phyloP scores from a whole-genome alignment of 345 rosid genomes.

The Mangifera indica region DNA sequence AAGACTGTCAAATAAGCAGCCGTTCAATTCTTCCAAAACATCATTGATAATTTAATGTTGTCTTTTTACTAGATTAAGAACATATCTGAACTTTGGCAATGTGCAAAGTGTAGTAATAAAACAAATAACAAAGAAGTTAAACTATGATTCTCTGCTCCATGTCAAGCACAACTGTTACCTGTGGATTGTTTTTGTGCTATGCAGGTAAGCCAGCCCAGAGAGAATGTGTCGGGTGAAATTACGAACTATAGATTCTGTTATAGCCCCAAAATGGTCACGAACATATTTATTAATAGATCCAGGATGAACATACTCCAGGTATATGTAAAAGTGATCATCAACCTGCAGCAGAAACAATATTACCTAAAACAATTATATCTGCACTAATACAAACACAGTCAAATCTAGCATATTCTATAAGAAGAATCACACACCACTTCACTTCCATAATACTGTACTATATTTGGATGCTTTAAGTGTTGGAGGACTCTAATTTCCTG shows the following conservation, averaged over 20 bases:
- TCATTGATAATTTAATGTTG: neutral
- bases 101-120: too few species aligned
- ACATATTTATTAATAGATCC: slow-evolving; percentile 60
- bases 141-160: neutral
- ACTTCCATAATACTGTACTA: slow-evolving; percentile 73
- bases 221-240: slow-evolving; percentile 75
- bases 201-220: slow-evolving; percentile 60
- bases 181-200: slow-evolving; percentile 59
- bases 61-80: neutral
- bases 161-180: slow-evolving; percentile 37
- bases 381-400: slow-evolving; percentile 3
- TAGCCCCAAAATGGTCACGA: slow-evolving; percentile 51
- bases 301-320: slow-evolving; percentile 64
- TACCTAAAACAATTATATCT: slow-evolving; percentile 14
- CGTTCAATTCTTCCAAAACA: neutral
- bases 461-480: slow-evolving; percentile 56
- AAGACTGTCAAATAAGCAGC: neutral
- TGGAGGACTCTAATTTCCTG: slow-evolving; percentile 64
- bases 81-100: neutral
- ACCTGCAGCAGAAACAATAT: slow-evolving; percentile 35
- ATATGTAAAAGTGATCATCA: slow-evolving; percentile 62
- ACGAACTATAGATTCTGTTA: slow-evolving; percentile 64
- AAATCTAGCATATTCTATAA: neutral
- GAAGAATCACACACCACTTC: slow-evolving; percentile 44
- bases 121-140: neutral